Conservation (phyloP, 371 early-diverging fungal species). For the Smittium mucronatum region DNA sequence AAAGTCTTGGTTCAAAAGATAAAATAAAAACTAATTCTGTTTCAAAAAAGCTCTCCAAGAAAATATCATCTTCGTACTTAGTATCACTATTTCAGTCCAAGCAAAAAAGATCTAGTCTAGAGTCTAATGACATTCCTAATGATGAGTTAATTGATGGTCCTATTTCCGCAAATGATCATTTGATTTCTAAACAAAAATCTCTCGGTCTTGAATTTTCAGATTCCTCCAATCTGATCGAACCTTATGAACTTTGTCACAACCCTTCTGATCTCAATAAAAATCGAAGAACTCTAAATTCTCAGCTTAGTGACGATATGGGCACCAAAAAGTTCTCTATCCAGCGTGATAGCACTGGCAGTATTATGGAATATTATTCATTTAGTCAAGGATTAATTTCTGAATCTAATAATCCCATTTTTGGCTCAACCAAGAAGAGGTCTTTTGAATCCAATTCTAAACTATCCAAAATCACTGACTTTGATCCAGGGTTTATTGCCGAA, state of each 20-base stretch:
- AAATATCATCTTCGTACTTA: not conserved
- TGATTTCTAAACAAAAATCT: not conserved
- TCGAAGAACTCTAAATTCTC: not conserved
- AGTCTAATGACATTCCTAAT: not conserved
- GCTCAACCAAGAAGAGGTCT: not conserved
- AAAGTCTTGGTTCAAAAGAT: not conserved
- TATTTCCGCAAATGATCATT: not conserved
- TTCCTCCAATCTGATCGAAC: not conserved
- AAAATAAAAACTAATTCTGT: too few species aligned
- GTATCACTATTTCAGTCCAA: not conserved
- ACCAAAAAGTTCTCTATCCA: not conserved
- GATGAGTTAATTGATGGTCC: not conserved
- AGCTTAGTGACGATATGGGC: conserved; percentile 1
- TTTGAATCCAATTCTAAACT: not conserved
- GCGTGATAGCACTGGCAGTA: not conserved
- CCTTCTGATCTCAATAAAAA: not conserved
- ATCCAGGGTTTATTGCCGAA: conserved; percentile 36
- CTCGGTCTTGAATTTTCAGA: not conserved
- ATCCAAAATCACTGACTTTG: conserved; percentile 30
- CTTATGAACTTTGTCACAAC: not conserved
- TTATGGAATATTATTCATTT: not conserved
- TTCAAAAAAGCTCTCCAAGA: not conserved
- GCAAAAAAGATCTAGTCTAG: not conserved
- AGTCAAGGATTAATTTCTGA: not conserved
- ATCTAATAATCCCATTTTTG: not conserved